These are phyloP conservation scores for Vinca minor DNA, from an alignment of 257 asterid species.

Conservation along the genomic window DNA sequence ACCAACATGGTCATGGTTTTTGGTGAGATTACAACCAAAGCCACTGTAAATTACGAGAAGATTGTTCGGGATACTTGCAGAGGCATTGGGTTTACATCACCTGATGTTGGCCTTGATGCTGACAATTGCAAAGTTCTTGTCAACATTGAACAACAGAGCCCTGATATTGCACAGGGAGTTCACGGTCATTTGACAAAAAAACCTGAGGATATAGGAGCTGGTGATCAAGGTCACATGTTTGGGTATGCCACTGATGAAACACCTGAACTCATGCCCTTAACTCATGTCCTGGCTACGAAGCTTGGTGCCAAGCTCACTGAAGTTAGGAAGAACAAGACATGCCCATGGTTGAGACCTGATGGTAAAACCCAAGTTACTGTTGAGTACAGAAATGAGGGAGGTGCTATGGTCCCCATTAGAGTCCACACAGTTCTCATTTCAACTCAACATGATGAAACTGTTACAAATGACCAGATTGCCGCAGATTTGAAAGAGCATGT, in stretches of 20 bases:
- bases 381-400: constrained; percentile 68
- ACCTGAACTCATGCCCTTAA: constrained; percentile 85
- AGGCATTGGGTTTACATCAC: constrained; percentile 65
- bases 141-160: constrained; percentile 88
- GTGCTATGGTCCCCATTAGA: constrained; percentile 83
- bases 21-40: constrained; percentile 92
- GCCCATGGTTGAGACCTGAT: constrained; percentile 85
- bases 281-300: constrained; percentile 89
- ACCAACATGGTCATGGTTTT: constrained; percentile 96
- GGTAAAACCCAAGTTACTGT: constrained; percentile 90
- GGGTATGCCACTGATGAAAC: constrained; percentile 92
- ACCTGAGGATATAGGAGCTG: constrained; percentile 94
- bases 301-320: constrained; percentile 90
- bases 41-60: constrained; percentile 63
- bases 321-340: constrained; percentile 80
- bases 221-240: constrained; percentile 92
- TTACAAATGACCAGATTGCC: constrained; percentile 67
- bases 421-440: constrained; percentile 87
- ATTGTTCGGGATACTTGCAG: constrained; percentile 81
- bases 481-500: constrained; percentile 71
- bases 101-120: constrained; percentile 93
- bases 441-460: constrained; percentile 87
- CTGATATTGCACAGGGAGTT: constrained; percentile 92
- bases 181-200: constrained; percentile 89
- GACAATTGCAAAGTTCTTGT: constrained; percentile 93